Base-by-base conservation (phyloP, 108 stramenopile species). In the Conticribra weissflogii region DNA sequence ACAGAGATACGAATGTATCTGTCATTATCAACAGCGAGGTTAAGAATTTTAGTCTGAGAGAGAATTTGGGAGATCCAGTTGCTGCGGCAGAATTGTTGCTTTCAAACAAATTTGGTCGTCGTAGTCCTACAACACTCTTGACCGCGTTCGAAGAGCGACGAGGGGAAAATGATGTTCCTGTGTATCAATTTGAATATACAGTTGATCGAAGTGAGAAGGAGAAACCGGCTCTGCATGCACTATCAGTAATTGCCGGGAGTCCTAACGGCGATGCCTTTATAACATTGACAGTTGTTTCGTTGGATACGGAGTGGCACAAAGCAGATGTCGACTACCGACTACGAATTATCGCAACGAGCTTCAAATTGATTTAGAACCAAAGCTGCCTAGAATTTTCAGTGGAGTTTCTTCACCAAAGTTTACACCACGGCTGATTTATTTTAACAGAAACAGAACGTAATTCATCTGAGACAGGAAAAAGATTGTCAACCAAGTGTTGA, bases 1-100 rank as follows among this genome's bases (percentile, higher is more conserved):
- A 85, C 70, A 85, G 77, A 24, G 88, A 88, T 34, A 88, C 90
- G 0, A 91, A 91, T 66, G 85, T 91, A 21, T 91, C 90, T 15
- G 84, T 88, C 18, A 76, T 88, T 28, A 72, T 82, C 17, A 76
- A 84, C 8, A 53, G 54, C 2, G 71, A 57, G 0, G 59, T 76
- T 8, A 54, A 60, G 24, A 86, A 86, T 45, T 88, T 88, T 61
- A 68, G 82, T 21, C 61, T 91, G 50, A 47, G 44, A 49, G 81
- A 68, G 33, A 73, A 84, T 3, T 54, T 91, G 51, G 87, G 87
- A 8, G 61, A 81, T 9, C 90, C 87, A 36, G 56, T 68, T 17
- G 49, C 36, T 16, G 90, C 87, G 16, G 90, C 90, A 25, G 81
- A 84, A 64, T 69, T 58, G 5, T 60, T 88, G 15, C 46, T 88